These are phyloP conservation scores for Akanthomyces lecanii DNA, from an alignment of 2,329 filamentous ascomycete genomes.

Conservation along the genomic window DNA sequence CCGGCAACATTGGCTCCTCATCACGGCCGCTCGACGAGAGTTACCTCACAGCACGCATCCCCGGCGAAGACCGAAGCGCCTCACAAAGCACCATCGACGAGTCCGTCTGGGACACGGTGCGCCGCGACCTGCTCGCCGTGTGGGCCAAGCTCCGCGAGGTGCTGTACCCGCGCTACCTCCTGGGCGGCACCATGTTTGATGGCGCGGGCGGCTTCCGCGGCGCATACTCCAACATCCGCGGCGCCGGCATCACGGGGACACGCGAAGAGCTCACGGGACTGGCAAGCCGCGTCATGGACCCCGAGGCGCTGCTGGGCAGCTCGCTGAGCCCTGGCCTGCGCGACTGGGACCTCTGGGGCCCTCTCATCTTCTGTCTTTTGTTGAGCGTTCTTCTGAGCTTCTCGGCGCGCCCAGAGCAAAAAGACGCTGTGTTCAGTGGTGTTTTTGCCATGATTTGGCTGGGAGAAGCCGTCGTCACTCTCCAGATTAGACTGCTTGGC, in stretches of 20 bases:
- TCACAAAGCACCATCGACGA: constrained; percentile 94
- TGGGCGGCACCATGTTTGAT: constrained; percentile 65
- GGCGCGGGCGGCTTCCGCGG: constrained; percentile 50
- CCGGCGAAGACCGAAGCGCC: constrained; percentile 86
- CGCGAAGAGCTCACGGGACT: constrained; percentile 59
- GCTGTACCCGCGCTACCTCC: constrained; percentile 89
- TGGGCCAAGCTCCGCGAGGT: constrained; percentile 99
- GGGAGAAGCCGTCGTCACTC: constrained; percentile 91
- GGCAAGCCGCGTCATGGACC: constrained; percentile 58
- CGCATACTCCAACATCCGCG: constrained; percentile 58
- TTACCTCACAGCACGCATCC: constrained; percentile 84
- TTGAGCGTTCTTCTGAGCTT: constrained; percentile 85
- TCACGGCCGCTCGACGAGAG: constrained; percentile 61
- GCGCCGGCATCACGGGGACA: constrained; percentile 54
- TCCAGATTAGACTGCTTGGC: constrained; percentile 93
- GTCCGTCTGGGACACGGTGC: constrained; percentile 94
- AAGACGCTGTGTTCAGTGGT: constrained; percentile 85
- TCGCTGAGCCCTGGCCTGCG: constrained; percentile 85
- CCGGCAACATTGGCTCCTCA: constrained; percentile 74
- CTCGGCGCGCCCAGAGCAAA: constrained; percentile 73
- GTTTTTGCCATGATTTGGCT: constrained; percentile 98
- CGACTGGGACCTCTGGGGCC: constrained; percentile 98
- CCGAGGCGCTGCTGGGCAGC: constrained; percentile 58
- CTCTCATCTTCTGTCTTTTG: constrained; percentile 87
- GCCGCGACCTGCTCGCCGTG: constrained; percentile 83